These are phyloP conservation scores for Trypanosoma boissoni DNA, from an alignment of 208 protist genomes.

Conservation along the genomic window DNA sequence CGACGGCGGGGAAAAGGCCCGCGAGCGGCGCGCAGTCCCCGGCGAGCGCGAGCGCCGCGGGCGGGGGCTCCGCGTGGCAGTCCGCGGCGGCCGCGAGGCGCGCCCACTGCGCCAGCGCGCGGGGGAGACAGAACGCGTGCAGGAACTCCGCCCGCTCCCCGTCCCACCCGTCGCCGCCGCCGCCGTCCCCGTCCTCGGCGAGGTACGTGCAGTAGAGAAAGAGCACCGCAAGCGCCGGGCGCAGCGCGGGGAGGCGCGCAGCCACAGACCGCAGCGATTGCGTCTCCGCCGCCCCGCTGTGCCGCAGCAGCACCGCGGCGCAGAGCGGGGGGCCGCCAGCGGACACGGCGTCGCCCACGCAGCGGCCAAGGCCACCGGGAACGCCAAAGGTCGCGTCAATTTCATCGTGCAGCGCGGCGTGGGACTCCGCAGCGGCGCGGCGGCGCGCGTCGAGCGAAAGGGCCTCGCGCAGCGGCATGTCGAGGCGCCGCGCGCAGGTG, in stretches of 20 bases:
- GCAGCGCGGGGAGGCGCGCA: too few species aligned
- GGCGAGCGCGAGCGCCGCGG: background rate
- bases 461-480: constrained; percentile 34
- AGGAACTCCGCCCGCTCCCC: constrained; percentile 43
- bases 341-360: constrained; percentile 6
- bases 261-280: too few species aligned
- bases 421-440: constrained; percentile 7
- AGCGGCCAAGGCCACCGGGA: constrained; percentile 20
- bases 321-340: too few species aligned
- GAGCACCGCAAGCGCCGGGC: constrained; percentile 34
- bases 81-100: constrained; percentile 58
- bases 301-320: too few species aligned
- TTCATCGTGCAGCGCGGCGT: constrained; percentile 28
- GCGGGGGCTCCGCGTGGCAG: constrained; percentile 36
- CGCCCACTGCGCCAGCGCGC: constrained; percentile 37
- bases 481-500: constrained; percentile 13
- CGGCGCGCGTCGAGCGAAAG: constrained; percentile 38
- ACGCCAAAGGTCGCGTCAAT: constrained; percentile 36
- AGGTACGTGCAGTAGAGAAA: constrained; percentile 9
- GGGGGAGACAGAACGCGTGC: constrained; percentile 35
- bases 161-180: constrained; percentile 5
- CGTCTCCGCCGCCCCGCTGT: too few species aligned
- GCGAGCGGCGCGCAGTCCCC: constrained; percentile 37
- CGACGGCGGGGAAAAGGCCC: constrained; percentile 38
- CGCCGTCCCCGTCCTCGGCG: too few species aligned